Evolutionary conservation across 2,329 filamentous ascomycete species (phyloP).

Genomic region (Fusarium sambucinum): DNA sequence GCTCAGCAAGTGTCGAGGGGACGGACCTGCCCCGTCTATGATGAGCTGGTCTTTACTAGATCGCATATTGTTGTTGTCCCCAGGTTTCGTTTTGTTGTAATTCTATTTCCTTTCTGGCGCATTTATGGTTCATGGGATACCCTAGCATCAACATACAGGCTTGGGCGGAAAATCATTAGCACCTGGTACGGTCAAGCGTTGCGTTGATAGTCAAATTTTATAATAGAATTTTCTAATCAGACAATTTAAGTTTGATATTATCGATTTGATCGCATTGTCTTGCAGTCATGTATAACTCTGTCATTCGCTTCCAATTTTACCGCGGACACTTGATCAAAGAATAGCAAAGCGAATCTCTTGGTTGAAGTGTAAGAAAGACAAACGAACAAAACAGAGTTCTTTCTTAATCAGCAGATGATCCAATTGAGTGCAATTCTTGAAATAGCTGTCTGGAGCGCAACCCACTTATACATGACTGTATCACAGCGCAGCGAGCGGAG

Average conservation of each 20-base stretch:
- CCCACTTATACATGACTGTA: not conserved
- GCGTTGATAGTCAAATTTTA: constrained; percentile 6
- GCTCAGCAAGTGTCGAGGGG: constrained; percentile 54
- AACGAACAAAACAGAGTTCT: not conserved
- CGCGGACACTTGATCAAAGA: not conserved
- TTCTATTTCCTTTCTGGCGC: constrained; percentile 29
- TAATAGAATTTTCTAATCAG: constrained; percentile 18
- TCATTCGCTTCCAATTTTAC: not conserved
- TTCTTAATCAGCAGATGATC: not conserved
- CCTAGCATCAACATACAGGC: constrained; percentile 35
- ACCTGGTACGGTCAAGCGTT: constrained; percentile 14
- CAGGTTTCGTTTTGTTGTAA: not conserved
- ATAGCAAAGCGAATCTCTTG: not conserved
- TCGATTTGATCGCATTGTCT: not conserved
- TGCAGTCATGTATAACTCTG: not conserved
- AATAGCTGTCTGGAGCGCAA: not conserved
- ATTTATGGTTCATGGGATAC: constrained; percentile 40
- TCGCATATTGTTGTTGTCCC: not conserved
- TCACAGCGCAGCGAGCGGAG: constrained; percentile 28
- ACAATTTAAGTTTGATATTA: constrained; percentile 6
- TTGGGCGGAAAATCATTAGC: constrained; percentile 22
- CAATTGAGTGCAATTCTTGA: not conserved
- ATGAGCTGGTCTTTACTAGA: constrained; percentile 1
- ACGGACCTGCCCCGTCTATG: constrained; percentile 55
- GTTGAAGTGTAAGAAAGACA: not conserved